phyloP scores from a whole-genome alignment of 257 asterid species.

The Rehmannia glutinosa region DNA sequence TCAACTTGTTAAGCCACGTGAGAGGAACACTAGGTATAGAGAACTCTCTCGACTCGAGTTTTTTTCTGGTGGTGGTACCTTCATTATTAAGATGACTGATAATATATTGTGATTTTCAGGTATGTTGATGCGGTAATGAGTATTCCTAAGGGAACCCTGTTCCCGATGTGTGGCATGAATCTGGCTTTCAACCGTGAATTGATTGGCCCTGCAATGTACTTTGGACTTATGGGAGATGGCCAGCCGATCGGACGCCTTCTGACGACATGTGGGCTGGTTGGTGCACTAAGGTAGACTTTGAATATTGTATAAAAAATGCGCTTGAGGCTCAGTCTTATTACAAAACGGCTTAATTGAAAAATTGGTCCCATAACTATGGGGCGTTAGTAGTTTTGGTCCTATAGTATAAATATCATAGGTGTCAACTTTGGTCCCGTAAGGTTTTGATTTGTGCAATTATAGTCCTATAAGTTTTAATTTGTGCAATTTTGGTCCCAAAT shows the following conservation, averaged over 20 bases:
- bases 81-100: neutral
- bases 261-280: conserved; percentile 56
- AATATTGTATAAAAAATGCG: too few species aligned
- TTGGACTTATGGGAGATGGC: conserved; percentile 50
- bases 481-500: too few species aligned
- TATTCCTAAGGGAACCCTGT: conserved; percentile 38
- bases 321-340: too few species aligned
- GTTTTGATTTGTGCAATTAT: too few species aligned
- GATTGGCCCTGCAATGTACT: conserved; percentile 49
- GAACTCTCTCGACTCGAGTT: neutral
- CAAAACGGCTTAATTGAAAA: too few species aligned
- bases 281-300: conserved; percentile 37
- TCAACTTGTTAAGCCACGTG: conserved; percentile 48
- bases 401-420: too few species aligned
- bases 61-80: too few species aligned
- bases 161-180: conserved; percentile 53
- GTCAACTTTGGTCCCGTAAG: too few species aligned
- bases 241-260: conserved; percentile 47
- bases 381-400: too few species aligned
- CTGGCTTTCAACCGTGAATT: conserved; percentile 39
- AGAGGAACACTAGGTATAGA: conserved; percentile 38
- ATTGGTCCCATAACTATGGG: too few species aligned
- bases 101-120: conserved; percentile 9
- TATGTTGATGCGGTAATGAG: conserved; percentile 45
- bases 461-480: too few species aligned